These are phyloP conservation scores for Mycena sanguinolenta DNA, from an alignment of 768 basidiomycete genomes.

Conservation along the genomic window DNA sequence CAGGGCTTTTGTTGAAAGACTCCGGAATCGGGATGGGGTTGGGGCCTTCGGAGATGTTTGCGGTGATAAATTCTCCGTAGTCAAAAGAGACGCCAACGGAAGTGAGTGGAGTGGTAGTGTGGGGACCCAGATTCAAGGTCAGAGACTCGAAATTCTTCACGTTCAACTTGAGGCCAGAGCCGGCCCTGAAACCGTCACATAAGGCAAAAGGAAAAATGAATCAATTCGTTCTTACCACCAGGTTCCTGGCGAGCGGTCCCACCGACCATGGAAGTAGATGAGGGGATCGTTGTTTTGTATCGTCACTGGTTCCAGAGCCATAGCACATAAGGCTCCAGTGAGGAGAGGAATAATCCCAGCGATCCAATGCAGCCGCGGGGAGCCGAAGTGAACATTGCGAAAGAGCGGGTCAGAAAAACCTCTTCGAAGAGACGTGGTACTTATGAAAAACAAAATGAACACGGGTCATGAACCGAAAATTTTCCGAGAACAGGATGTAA, in stretches of 20 bases:
- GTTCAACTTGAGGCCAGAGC: slow-evolving; percentile 67
- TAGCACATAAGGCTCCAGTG: slow-evolving; percentile 4
- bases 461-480: slow-evolving; percentile 9
- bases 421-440: background rate
- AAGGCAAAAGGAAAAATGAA: background rate
- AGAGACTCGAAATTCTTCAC: slow-evolving; percentile 58
- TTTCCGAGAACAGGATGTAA: slow-evolving; percentile 3
- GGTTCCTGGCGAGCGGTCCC: slow-evolving; percentile 65
- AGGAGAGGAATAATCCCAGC: background rate
- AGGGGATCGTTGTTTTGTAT: slow-evolving; percentile 56
- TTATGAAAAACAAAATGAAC: background rate
- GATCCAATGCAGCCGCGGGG: background rate
- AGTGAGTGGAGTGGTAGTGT: slow-evolving; percentile 62
- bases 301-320: slow-evolving; percentile 12
- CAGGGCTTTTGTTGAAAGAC: background rate
- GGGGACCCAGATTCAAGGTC: slow-evolving; percentile 59
- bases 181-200: slow-evolving; percentile 54
- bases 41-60: slow-evolving; percentile 61
- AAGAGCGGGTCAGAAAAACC: background rate
- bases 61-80: slow-evolving; percentile 59
- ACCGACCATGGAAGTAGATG: slow-evolving; percentile 65
- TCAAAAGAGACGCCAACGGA: slow-evolving; percentile 64
- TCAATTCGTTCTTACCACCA: slow-evolving; percentile 76
- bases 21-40: slow-evolving; percentile 57
- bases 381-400: background rate